These are phyloP conservation scores for Amanita rimosa DNA, from an alignment of 768 basidiomycete genomes.

Conservation along the genomic window DNA sequence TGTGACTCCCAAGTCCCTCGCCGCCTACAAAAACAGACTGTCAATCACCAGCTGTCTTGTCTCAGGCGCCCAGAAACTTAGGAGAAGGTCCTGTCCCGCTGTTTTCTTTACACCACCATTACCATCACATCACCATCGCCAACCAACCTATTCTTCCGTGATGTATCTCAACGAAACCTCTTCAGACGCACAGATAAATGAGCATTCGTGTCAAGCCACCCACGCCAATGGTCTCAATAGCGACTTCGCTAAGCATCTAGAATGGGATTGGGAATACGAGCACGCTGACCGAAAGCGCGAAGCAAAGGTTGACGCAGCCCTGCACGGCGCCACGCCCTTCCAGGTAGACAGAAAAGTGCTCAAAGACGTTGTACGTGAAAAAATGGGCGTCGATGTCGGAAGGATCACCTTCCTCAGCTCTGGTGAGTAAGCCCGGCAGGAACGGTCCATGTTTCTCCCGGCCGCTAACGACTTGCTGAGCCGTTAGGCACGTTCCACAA, in stretches of 20 bases:
- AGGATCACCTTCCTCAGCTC: slow-evolving; percentile 66
- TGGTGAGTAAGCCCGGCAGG: slow-evolving; percentile 30
- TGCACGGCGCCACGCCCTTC: slow-evolving; percentile 57
- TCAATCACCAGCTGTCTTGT: no score
- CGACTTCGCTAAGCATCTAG: slow-evolving; percentile 14
- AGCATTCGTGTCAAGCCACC: neutral
- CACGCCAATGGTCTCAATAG: neutral
- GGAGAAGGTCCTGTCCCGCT: no score
- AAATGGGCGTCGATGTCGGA: slow-evolving; percentile 52
- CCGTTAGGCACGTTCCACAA: slow-evolving; percentile 75
- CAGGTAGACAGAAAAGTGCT: slow-evolving; percentile 66
- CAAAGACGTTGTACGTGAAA: slow-evolving; percentile 69
- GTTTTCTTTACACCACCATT: no score
- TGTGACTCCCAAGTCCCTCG: no score
- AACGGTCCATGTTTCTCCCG: neutral
- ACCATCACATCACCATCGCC: no score
- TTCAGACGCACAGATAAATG: neutral
- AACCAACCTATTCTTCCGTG: neutral
- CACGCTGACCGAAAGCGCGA: slow-evolving; percentile 61
- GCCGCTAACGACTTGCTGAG: slow-evolving; percentile 5
- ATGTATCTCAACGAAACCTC: neutral
- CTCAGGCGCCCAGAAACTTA: no score
- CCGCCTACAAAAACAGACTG: no score
- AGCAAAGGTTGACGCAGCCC: slow-evolving; percentile 46
- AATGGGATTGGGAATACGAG: slow-evolving; percentile 67